Conservation (phyloP, 352 stramenopile genomes). For the Pythium grandisporangium region DNA sequence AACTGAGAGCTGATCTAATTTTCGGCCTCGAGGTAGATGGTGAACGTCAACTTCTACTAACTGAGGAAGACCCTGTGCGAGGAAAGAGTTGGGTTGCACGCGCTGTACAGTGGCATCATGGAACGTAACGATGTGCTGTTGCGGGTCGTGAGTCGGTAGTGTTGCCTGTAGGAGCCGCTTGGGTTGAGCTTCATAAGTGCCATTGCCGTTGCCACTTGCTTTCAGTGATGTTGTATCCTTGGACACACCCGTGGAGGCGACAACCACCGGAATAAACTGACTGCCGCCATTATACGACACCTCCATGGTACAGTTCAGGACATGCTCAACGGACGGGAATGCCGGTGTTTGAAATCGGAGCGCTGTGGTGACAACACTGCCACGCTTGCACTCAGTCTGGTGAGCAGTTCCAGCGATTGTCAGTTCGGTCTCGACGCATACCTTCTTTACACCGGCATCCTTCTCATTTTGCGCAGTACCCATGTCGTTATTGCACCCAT, state of each 20-base stretch:
- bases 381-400: too few relatives aligned
- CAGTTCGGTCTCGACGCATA: too few relatives aligned
- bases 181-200: background rate
- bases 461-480: background rate
- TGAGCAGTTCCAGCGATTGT: too few relatives aligned
- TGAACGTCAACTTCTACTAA: constrained; percentile 27
- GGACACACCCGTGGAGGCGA: background rate
- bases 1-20: constrained; percentile 4
- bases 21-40: constrained; percentile 15
- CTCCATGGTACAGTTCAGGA: constrained; percentile 29
- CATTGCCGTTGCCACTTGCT: background rate
- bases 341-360: constrained; percentile 19
- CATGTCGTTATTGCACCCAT: constrained; percentile 1
- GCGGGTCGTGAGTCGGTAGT: background rate
- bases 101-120: constrained; percentile 31
- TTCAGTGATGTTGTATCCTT: background rate
- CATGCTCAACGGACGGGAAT: constrained; percentile 9
- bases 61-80: constrained; percentile 21
- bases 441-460: background rate
- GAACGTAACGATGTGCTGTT: constrained; percentile 25
- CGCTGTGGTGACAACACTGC: too few relatives aligned
- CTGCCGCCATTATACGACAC: constrained; percentile 47
- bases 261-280: constrained; percentile 34
- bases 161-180: too few relatives aligned
- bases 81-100: constrained; percentile 44